Evolutionary conservation across 2,329 filamentous ascomycete genomes (phyloP).

Genomic region (Penicillium crustosum): DNA sequence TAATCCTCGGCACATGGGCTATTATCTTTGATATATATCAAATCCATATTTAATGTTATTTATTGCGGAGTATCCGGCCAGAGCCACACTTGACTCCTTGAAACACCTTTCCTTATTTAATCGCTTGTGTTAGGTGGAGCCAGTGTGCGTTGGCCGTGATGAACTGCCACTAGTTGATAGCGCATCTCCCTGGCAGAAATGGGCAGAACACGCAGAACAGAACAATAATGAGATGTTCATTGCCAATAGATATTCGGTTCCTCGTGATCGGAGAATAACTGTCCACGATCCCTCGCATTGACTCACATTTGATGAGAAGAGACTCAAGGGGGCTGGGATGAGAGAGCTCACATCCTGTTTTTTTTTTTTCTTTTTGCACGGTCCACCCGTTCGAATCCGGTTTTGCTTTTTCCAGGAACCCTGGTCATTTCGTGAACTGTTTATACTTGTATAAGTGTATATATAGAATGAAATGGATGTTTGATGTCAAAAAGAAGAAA

Average conservation of each 20-base stretch:
- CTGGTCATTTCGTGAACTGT: no score
- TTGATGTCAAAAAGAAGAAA: not conserved
- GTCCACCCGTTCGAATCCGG: conserved; percentile 17
- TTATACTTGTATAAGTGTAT: no score
- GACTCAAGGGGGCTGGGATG: conserved; percentile 9
- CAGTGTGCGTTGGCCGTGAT: conserved; percentile 8
- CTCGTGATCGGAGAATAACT: conserved; percentile 24
- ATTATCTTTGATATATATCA: not conserved
- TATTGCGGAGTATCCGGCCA: not conserved
- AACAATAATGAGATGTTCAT: conserved; percentile 3
- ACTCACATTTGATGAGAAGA: conserved; percentile 18
- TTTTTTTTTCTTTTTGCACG: conserved; percentile 10
- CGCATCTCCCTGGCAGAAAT: not conserved
- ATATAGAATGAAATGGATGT: no score
- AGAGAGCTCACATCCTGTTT: conserved; percentile 14
- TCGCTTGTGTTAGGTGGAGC: not conserved
- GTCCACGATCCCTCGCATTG: conserved; percentile 25
- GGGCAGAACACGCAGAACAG: no score
- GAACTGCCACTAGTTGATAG: conserved; percentile 2
- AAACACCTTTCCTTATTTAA: not conserved
- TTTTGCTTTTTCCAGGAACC: not conserved
- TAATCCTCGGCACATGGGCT: no score
- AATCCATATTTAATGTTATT: not conserved
- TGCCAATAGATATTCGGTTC: conserved; percentile 8
- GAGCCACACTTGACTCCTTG: not conserved